Evolutionary conservation across 1,284 basidiomycete species (phyloP).

Genomic region (Cryptococcus neoformans): DNA sequence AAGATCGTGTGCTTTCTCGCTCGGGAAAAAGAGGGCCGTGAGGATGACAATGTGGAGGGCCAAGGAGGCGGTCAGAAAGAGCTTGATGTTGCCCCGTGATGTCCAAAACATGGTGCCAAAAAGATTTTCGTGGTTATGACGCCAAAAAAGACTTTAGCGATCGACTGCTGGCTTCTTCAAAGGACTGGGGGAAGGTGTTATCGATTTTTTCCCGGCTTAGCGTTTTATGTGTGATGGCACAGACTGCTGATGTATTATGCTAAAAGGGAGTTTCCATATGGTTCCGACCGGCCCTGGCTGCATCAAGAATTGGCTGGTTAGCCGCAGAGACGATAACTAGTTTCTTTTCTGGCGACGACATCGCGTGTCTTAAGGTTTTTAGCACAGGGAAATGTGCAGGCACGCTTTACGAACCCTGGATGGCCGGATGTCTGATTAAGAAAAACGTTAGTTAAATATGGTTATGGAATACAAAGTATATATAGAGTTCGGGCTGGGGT

Average conservation of each 20-base stretch:
- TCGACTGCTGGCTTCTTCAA: background rate
- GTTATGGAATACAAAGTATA: too few relatives aligned
- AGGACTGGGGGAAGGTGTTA: background rate
- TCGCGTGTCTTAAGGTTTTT: too few relatives aligned
- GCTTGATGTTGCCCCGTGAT: slow-evolving; percentile 7
- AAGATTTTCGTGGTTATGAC: background rate
- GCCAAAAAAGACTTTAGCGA: background rate
- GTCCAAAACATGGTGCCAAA: slow-evolving; percentile 5
- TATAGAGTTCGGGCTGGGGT: too few relatives aligned
- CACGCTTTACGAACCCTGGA: too few relatives aligned
- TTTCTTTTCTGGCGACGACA: too few relatives aligned
- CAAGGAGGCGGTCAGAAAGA: slow-evolving; percentile 14
- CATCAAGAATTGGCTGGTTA: background rate
- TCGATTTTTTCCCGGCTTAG: too few relatives aligned
- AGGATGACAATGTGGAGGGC: slow-evolving; percentile 15
- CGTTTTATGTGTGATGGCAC: too few relatives aligned
- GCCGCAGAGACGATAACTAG: too few relatives aligned
- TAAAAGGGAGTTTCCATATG: too few relatives aligned
- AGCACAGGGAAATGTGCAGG: too few relatives aligned
- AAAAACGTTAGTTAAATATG: too few relatives aligned
- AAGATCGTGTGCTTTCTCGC: slow-evolving; percentile 6
- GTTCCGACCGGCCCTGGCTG: background rate
- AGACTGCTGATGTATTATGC: background rate
- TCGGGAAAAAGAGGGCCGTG: slow-evolving; percentile 13
- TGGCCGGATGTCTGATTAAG: too few relatives aligned